Conservation (phyloP, 805 yeast genomes). For the Suhomyces pyralidae region DNA sequence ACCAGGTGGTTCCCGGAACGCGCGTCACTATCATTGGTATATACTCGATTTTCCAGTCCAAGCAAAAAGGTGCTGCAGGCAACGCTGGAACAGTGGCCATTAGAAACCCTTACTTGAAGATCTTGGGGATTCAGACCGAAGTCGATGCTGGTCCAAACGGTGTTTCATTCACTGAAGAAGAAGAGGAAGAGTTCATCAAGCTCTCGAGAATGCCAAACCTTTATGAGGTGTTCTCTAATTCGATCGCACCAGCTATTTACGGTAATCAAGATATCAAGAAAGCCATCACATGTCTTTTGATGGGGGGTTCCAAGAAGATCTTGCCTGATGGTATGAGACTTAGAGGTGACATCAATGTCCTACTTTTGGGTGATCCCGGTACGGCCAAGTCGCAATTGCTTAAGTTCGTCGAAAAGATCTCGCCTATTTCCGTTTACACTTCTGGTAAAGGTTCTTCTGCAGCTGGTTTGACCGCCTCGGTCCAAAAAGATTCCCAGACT, state of each 20-base stretch:
- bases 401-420: slow-evolving; percentile 90
- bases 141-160: slow-evolving; percentile 67
- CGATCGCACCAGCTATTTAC: slow-evolving; percentile 95
- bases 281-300: slow-evolving; percentile 84
- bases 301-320: slow-evolving; percentile 92
- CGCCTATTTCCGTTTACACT: slow-evolving; percentile 93
- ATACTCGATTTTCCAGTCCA: slow-evolving; percentile 79
- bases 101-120: slow-evolving; percentile 85
- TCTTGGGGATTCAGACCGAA: slow-evolving; percentile 83
- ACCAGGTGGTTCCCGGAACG: slow-evolving; percentile 91
- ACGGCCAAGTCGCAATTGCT: slow-evolving; percentile 96
- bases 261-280: slow-evolving; percentile 92
- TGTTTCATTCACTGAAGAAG: slow-evolving; percentile 77
- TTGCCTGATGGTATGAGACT: slow-evolving; percentile 95
- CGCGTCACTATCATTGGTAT: slow-evolving; percentile 90
- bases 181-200: slow-evolving; percentile 85
- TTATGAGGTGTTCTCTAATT: slow-evolving; percentile 77
- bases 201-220: slow-evolving; percentile 80
- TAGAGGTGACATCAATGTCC: slow-evolving; percentile 95
- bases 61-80: slow-evolving; percentile 45
- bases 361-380: slow-evolving; percentile 96
- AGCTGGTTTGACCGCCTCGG: slow-evolving; percentile 98
- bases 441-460: slow-evolving; percentile 99
- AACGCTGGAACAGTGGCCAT: slow-evolving; percentile 68
- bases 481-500: slow-evolving; percentile 84